phyloP scores from a whole-genome alignment of 805 yeast genomes.

The Brettanomyces anomalus region DNA sequence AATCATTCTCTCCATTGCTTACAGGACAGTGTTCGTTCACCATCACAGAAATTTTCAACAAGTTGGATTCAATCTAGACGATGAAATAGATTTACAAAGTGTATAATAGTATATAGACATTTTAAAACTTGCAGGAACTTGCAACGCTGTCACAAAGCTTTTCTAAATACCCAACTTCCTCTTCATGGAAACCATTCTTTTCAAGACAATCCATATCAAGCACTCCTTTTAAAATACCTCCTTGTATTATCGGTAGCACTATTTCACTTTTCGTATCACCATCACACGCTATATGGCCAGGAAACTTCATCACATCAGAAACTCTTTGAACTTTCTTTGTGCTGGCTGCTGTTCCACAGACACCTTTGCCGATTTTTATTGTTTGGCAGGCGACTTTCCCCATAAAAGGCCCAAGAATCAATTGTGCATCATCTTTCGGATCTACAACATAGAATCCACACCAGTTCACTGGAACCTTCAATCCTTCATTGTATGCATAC shows the following conservation, averaged over 20 bases:
- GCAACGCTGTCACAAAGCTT: conserved; percentile 44
- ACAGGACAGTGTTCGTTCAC: not conserved
- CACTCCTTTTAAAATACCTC: conserved; percentile 54
- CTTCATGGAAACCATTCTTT: conserved; percentile 54
- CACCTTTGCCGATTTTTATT: conserved; percentile 75
- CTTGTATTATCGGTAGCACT: conserved; percentile 64
- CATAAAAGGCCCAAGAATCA: conserved; percentile 87
- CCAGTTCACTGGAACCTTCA: conserved; percentile 66
- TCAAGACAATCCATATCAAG: conserved; percentile 77
- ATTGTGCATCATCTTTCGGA: conserved; percentile 27
- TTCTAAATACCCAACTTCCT: conserved; percentile 55
- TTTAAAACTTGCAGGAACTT: conserved; percentile 42
- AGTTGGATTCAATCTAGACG: not conserved
- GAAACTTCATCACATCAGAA: conserved; percentile 64
- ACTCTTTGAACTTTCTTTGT: conserved; percentile 60
- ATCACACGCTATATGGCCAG: conserved; percentile 96
- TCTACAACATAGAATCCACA: conserved; percentile 76
- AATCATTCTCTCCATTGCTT: conserved; percentile 12
- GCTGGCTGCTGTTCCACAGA: conserved; percentile 80
- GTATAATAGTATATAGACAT: not conserved
- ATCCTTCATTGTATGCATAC: conserved; percentile 66
- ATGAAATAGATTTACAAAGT: not conserved
- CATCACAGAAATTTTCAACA: conserved; percentile 8
- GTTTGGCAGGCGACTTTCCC: conserved; percentile 95
- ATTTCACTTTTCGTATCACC: conserved; percentile 91